Evolutionary conservation across 208 protist species (phyloP), one percentile per base, ranked within the genome.

Genomic region (Eutreptiella sp.): DNA sequence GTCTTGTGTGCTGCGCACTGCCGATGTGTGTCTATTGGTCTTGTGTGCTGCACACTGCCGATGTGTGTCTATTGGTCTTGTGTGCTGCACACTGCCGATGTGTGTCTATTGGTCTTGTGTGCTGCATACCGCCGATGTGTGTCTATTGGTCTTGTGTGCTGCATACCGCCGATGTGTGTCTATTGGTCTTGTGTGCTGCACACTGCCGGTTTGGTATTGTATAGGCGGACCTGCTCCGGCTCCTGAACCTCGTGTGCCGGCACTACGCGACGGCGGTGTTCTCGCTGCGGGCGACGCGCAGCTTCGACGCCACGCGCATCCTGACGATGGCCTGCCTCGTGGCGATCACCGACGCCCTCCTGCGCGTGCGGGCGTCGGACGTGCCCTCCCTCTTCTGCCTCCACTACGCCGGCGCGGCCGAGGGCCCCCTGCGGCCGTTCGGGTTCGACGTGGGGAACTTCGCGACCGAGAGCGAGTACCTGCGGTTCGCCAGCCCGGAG

Each of bases 341-440:
- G 24, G 54, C 73, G 38, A 55, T 79, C 38, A 43, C 73, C 16
- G 76, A 83, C 54, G 54, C 48, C 4, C 41, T 76, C 16, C 68
- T 83, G 24, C 68, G 73, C 43, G 53, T 63, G 55, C 32, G 46
- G 19, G 79, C 76, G 0, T 72, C 61, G 5, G 76, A 84, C 57
- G 39, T 61, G 29, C 60, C 68, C 34, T 68, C 53, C 7, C 32
- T 38, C 1, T 41, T 76, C 57, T 71, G 62, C 59, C 28, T 60
- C 1, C 75, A 81, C 61, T 47, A 80, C n/a, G 67, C 70, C 54
- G 75, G 74, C 23, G 50, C 46, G 21, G 66, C 41, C 3, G 34
- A 38, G 1, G 54, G 63, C 14, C 68, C 60, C 9, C 26, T 21
- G 32, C 23, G 11, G 4, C 59, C 66, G 26, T 77, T 66, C 57